Evolutionary conservation across 192 early-diverging fungal species (phyloP).

Genomic region (Irineochytrium annulatum): DNA sequence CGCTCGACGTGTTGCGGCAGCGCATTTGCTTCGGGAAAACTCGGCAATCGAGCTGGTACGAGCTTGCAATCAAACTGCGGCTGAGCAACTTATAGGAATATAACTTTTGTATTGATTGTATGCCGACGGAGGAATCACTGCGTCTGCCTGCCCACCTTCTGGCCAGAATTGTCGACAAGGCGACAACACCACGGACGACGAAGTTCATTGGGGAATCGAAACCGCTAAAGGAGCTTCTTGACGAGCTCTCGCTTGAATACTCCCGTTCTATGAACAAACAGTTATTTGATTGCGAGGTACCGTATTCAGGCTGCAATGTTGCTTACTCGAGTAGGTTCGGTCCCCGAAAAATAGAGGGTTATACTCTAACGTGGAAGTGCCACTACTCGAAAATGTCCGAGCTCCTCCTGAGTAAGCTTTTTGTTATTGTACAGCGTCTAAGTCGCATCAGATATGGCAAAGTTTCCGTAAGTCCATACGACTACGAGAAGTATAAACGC

Average conservation of each 20-base stretch:
- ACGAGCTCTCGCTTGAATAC: conserved; percentile 46
- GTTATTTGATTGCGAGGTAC: conserved; percentile 47
- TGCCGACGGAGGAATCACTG: conserved; percentile 40
- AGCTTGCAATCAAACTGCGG: neutral
- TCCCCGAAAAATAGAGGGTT: conserved; percentile 1
- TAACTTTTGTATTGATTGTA: conserved; percentile 50
- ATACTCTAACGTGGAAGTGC: conserved; percentile 8
- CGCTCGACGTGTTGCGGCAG: conserved; percentile 38
- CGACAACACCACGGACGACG: conserved; percentile 21
- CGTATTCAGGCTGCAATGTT: neutral
- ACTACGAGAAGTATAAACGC: conserved; percentile 33
- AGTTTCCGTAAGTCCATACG: conserved; percentile 33
- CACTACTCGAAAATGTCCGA: neutral
- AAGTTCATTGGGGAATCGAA: conserved; percentile 13
- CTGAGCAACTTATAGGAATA: conserved; percentile 28
- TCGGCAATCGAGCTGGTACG: conserved; percentile 35
- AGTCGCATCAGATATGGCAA: conserved; percentile 9
- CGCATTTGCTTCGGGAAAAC: conserved; percentile 32
- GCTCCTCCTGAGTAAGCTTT: neutral
- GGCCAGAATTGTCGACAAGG: conserved; percentile 16
- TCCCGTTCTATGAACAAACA: conserved; percentile 45
- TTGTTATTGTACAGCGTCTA: neutral
- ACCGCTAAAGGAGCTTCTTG: conserved; percentile 17
- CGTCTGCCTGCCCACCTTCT: conserved; percentile 25
- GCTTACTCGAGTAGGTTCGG: neutral